Base-by-base conservation (phyloP, 2,329 filamentous ascomycete genomes). In the Curvularia hawaiiensis region DNA sequence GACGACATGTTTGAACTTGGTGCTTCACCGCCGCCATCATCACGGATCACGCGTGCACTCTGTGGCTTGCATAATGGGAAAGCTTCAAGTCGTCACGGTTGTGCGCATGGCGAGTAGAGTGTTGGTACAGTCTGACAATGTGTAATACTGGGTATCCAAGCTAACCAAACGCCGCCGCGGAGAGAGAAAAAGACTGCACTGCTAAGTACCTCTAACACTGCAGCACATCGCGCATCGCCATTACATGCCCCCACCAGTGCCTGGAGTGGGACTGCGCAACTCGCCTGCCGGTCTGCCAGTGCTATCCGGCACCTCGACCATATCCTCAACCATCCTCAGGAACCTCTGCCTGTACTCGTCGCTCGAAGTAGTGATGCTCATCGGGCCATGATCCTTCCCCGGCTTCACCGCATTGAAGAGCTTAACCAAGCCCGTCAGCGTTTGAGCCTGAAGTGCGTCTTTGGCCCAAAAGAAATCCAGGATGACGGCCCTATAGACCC, bases 391-490 rank as follows among this genome's bases (percentile, higher is more conserved):
- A 3, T 82, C 78, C 31, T 84, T 85, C 28, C 91, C 77, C 51
- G 62, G 65, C 55, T 75, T 73, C 16, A 76, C 22, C 12, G 82
- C 66, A 65, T 91, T 91, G 66, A 87, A 90, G 0, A 82, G 76
- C 48, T 83, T 83, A 57, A 92, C 84, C 35, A 91, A 73, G 0
- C 83, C 82, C 0, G 88, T 90, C 83, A 91, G 84, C 1, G 84
- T 79, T 71, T 83, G 84, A 0, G 90, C 85, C 52, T 85, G 87
- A 0, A 87, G 66, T 63, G 88, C 88, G 73, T 91, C 88, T 74
- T 89, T 90, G 0, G 88, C 85, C 89, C 89, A 92, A 78, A 92
- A 91, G 76, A 92, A 92, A 73, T 92, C 90, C 33, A 92, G 78
- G 14, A 92, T 75, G 0, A 88, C 83, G 3, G 84, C 87, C 3